These are phyloP conservation scores for Neonectria magnoliae DNA, from an alignment of 2,329 filamentous ascomycete species.

Conservation along the genomic window DNA sequence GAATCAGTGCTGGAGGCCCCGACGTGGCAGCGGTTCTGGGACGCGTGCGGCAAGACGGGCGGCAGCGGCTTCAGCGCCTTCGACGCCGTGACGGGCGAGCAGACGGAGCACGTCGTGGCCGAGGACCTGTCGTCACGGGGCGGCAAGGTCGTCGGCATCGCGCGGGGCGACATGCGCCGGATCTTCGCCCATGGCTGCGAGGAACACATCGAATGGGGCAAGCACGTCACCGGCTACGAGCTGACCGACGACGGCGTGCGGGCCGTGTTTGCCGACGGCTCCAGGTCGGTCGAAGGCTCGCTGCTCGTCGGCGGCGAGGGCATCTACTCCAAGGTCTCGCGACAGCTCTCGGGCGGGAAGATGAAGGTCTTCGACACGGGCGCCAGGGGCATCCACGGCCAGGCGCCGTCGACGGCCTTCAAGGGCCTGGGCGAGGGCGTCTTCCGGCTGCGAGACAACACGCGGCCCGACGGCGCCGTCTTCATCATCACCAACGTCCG, in stretches of 20 bases:
- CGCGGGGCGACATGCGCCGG: constrained; percentile 70
- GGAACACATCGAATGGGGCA: constrained; percentile 63
- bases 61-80: constrained; percentile 61
- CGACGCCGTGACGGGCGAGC: constrained; percentile 64
- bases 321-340: constrained; percentile 68
- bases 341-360: constrained; percentile 65
- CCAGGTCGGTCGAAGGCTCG: constrained; percentile 65
- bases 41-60: constrained; percentile 67
- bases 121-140: constrained; percentile 60
- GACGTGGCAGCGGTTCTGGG: constrained; percentile 65
- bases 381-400: constrained; percentile 71
- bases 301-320: constrained; percentile 72
- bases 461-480: constrained; percentile 56
- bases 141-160: constrained; percentile 69
- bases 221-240: constrained; percentile 68
- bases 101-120: constrained; percentile 41
- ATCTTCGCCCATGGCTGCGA: constrained; percentile 68
- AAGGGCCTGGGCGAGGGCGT: constrained; percentile 71
- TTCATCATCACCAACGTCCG: constrained; percentile 73
- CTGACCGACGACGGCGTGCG: constrained; percentile 63
- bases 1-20: constrained; percentile 64
- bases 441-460: constrained; percentile 62
- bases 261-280: constrained; percentile 68
- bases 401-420: constrained; percentile 70
- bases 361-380: constrained; percentile 72